Evolutionary conservation across 164 flowering plant genomes (phyloP), one percentile per base, ranked within the genome.

Genomic region (Nymphaea colorata): DNA sequence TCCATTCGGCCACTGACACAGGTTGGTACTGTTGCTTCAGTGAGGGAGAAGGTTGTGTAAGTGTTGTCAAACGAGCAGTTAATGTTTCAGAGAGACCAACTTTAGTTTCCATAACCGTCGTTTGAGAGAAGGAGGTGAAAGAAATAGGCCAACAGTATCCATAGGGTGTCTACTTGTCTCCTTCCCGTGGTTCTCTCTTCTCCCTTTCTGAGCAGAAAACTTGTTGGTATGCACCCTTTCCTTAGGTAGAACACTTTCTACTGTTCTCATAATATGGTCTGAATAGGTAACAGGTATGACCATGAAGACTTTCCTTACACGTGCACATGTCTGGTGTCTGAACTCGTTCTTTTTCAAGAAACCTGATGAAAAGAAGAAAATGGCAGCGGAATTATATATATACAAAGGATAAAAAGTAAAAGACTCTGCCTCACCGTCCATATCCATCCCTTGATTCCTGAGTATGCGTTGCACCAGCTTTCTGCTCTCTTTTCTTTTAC

Each of bases 321-420:
- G 92, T 87, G 92, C 92, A 71, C 77, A 76, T 77, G 79, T 78
- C 84, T 81, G 85, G 76, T 77, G 79, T 78, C 84, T 81, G 85
- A 71, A 81, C 77, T 78, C 74, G 84, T 70, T 80, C 84, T 73
- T 82, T 87, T 80, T 70, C 87, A 81, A 85, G 89, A 88, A 61
- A 17, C 64, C 12, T 17, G 12, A 15, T 8, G 57, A 51, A 51
- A 51, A 76, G 77, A 72, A 73, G 63, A 51, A 8, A 51, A 51
- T 51, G 57, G 14, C 57, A 7, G 12, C 7, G 5, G 55, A 47
- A 4, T 12, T 47, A 6, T 47, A 47, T 25, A 25, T 25, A 25
- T 25, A 25, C 36, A 25, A 25, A 25, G 36, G 36, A 25, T 25
- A 25, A 25, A 25, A 25, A 25, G 36, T 25, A 25, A 25, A 25